A percentile compares a stretch with the other conserved stretches of the same genome.
phyloP scores from a whole-genome alignment of 495 filamentous ascomycete genomes.

The Penicillium antarcticum region DNA sequence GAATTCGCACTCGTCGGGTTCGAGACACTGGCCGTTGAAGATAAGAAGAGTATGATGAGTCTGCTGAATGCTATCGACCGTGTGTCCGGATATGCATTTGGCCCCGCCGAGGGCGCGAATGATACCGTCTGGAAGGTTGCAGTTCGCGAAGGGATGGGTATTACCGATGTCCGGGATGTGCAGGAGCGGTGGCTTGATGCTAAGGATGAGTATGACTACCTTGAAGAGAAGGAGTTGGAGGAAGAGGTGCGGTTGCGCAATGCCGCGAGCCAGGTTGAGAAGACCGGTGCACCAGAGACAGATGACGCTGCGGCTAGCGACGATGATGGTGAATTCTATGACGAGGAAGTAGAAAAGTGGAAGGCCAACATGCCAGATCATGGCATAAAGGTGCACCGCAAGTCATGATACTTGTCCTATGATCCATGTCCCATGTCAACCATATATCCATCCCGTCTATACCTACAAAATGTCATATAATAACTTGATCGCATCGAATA shows the following conservation, averaged over 20 bases:
- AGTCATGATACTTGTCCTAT: conserved; percentile 19
- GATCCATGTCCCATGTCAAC: too few species aligned
- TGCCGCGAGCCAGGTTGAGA: conserved; percentile 16
- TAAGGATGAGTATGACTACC: conserved; percentile 82
- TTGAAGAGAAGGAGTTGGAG: conserved; percentile 69
- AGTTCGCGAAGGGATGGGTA: conserved; percentile 77
- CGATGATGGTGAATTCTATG: conserved; percentile 30
- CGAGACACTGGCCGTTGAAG: conserved; percentile 92
- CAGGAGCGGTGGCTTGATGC: conserved; percentile 93
- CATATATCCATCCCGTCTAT: neutral
- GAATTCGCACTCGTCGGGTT: conserved; percentile 86
- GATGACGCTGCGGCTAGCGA: conserved; percentile 6
- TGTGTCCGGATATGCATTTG: conserved; percentile 90
- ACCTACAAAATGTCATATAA: neutral
- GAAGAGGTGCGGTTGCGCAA: conserved; percentile 51
- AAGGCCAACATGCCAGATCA: conserved; percentile 35
- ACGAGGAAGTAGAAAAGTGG: conserved; percentile 34
- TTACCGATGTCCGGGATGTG: conserved; percentile 79
- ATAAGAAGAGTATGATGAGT: conserved; percentile 93
- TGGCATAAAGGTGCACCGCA: conserved; percentile 46
- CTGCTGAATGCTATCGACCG: conserved; percentile 83
- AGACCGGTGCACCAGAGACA: conserved; percentile 1
- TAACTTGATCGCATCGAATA: neutral
- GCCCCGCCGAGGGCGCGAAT: conserved; percentile 84
- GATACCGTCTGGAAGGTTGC: conserved; percentile 93